phyloP scores from a whole-genome alignment of 2,329 filamentous ascomycete species.

The Nannizzia gypsea region DNA sequence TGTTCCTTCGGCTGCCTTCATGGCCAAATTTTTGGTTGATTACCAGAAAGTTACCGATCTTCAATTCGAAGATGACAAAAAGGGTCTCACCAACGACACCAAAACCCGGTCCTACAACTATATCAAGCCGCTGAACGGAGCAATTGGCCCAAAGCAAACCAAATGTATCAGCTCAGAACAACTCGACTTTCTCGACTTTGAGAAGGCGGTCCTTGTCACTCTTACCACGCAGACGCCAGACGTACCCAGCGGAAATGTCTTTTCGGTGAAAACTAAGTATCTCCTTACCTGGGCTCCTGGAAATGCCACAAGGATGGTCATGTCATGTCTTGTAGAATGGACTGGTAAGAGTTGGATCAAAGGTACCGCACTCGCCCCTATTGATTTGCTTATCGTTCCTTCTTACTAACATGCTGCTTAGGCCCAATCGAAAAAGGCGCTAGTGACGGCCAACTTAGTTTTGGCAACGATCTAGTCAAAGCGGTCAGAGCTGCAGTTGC shows the following conservation, averaged over 20 bases:
- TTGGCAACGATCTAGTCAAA: constrained; percentile 67
- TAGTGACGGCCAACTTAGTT: constrained; percentile 74
- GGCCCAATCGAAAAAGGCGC: constrained; percentile 93
- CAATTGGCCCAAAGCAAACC: constrained; percentile 85
- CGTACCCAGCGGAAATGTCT: constrained; percentile 86
- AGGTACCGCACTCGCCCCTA: constrained; percentile 43
- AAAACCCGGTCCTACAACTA: constrained; percentile 68
- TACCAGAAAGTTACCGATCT: constrained; percentile 88
- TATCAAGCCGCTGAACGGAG: constrained; percentile 74
- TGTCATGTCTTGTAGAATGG: constrained; percentile 91
- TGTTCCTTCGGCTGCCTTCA: constrained; percentile 62
- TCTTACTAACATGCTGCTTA: constrained; percentile 27
- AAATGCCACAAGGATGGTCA: constrained; percentile 71
- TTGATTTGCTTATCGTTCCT: not conserved
- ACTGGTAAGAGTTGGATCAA: constrained; percentile 96
- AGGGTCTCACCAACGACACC: constrained; percentile 62
- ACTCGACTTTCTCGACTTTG: constrained; percentile 73
- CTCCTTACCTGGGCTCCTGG: constrained; percentile 85
- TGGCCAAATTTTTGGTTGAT: constrained; percentile 71
- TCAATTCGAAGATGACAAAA: constrained; percentile 69
- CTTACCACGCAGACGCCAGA: constrained; percentile 83
- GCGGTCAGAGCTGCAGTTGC: constrained; percentile 61
- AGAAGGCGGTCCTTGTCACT: constrained; percentile 73
- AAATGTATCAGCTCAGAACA: constrained; percentile 83
- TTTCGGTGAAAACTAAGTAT: constrained; percentile 85